Evolutionary conservation across 495 filamentous ascomycete genomes (phyloP), one percentile per base, ranked within the genome.

Genomic region (Neohortaea acidophila): DNA sequence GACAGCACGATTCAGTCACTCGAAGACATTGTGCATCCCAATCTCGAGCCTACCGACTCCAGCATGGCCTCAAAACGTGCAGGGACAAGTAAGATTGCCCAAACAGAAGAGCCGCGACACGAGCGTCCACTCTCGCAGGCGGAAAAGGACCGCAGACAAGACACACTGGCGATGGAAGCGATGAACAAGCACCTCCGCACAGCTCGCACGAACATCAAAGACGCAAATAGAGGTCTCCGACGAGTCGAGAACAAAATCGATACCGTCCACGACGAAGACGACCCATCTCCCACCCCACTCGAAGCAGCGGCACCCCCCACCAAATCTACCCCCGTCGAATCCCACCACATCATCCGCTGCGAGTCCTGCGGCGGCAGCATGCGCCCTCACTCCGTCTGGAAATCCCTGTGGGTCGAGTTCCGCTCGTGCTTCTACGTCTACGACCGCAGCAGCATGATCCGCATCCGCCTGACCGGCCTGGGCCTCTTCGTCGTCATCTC

Each of bases 1-100:
- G 72, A 78, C 22, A 67, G 70, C 35, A 78, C 73, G 0, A 67
- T 80, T 30, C 63, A 74, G 33, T 78, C 72, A 19, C 63, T 79
- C 2, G 67, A 77, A 44, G 62, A 67, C 14, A 58, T 79, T 10
- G 53, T 77, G 24, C 53, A 43, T 11, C 44, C 51, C 0, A 9
- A 25, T 20, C 26, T 22, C 22, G 51, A 55, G 3, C 29, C 44
- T 17, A 44, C 43, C 9, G 45, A 45, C 30, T 21, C 31, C 1
- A 41, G 22, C 26, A 23, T 44, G 21, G 37, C 24, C 15, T 15
- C 34, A 10, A 33, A 50, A 10, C n/a, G n/a, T n/a, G n/a, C n/a
- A n/a, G 4, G 37, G 10, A 26, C 2, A 28, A 39, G 11, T 25
- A 21, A 11, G 13, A 14, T 7, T 2, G 22, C 8, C 13, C 7